Conservation (phyloP, 2,329 filamentous ascomycete species). For the Ambrosiella cleistominuta region DNA sequence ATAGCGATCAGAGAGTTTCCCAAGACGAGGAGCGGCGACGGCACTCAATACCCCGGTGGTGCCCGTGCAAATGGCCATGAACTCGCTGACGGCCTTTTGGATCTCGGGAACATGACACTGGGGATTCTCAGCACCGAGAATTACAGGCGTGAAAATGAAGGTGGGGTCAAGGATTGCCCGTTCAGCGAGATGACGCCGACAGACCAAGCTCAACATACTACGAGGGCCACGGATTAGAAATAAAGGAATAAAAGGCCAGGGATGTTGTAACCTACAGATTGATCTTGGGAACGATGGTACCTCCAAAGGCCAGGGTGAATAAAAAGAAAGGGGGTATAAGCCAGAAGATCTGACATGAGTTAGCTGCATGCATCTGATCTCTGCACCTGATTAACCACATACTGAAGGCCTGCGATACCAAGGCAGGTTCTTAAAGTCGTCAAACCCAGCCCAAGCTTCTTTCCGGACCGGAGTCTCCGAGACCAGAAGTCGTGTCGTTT, state of each 20-base stretch:
- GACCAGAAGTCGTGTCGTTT: not conserved
- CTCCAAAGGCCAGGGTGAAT: constrained; percentile 74
- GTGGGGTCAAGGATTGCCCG: constrained; percentile 34
- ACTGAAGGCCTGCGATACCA: constrained; percentile 49
- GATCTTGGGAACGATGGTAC: constrained; percentile 67
- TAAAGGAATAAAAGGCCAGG: not conserved
- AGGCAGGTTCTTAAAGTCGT: constrained; percentile 42
- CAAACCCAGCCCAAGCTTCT: constrained; percentile 30
- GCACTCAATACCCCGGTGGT: constrained; percentile 63
- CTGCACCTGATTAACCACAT: constrained; percentile 16
- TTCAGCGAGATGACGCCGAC: constrained; percentile 53
- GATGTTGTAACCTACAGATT: constrained; percentile 40
- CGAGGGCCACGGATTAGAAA: not conserved
- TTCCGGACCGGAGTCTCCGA: constrained; percentile 3
- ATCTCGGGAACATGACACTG: constrained; percentile 70
- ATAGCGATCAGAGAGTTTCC: constrained; percentile 70
- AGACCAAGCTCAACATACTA: constrained; percentile 42
- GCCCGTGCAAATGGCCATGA: constrained; percentile 60
- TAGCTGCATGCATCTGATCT: not conserved
- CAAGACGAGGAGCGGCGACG: constrained; percentile 64
- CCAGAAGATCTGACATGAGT: constrained; percentile 51
- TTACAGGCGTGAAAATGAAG: constrained; percentile 43
- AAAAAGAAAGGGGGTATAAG: constrained; percentile 63
- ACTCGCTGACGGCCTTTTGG: constrained; percentile 57
- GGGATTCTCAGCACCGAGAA: constrained; percentile 52